Conservation (phyloP, 768 basidiomycete species). For the Pholiota microspora region DNA sequence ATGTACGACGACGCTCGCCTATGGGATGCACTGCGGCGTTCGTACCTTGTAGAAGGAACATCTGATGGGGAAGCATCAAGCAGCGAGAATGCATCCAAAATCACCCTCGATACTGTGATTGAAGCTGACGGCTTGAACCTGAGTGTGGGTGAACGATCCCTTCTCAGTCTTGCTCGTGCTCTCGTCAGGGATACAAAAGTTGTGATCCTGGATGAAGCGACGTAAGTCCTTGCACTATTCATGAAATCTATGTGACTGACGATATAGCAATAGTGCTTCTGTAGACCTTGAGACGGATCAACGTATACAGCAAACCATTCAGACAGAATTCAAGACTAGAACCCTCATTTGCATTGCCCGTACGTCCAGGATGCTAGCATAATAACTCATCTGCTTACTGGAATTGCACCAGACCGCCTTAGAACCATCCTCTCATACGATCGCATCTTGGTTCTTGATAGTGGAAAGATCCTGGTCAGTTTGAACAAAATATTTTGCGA, state of each 20-base stretch:
- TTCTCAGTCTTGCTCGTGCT: conserved; percentile 78
- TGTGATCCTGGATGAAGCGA: conserved; percentile 82
- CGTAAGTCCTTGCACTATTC: conserved; percentile 23
- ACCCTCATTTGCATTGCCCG: conserved; percentile 80
- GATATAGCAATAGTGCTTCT: conserved; percentile 41
- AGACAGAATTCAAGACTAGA: conserved; percentile 65
- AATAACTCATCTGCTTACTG: neutral
- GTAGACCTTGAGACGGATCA: conserved; percentile 79
- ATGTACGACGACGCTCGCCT: conserved; percentile 61
- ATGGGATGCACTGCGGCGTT: conserved; percentile 73
- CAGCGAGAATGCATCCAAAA: conserved; percentile 14
- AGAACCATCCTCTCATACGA: conserved; percentile 78
- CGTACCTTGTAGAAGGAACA: conserved; percentile 34
- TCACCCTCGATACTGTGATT: conserved; percentile 73
- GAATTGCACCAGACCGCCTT: conserved; percentile 49
- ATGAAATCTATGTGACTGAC: too few species aligned
- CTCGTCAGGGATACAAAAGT: conserved; percentile 75
- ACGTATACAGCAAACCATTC: conserved; percentile 81
- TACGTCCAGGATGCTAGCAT: conserved; percentile 39
- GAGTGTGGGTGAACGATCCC: conserved; percentile 67
- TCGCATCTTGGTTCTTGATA: conserved; percentile 65
- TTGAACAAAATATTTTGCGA: neutral
- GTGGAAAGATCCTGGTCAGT: conserved; percentile 52
- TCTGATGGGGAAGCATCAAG: conserved; percentile 26
- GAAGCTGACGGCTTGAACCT: conserved; percentile 77